These are phyloP conservation scores for Hygrocybe coccinea DNA, from an alignment of 768 basidiomycete species.

Conservation along the genomic window DNA sequence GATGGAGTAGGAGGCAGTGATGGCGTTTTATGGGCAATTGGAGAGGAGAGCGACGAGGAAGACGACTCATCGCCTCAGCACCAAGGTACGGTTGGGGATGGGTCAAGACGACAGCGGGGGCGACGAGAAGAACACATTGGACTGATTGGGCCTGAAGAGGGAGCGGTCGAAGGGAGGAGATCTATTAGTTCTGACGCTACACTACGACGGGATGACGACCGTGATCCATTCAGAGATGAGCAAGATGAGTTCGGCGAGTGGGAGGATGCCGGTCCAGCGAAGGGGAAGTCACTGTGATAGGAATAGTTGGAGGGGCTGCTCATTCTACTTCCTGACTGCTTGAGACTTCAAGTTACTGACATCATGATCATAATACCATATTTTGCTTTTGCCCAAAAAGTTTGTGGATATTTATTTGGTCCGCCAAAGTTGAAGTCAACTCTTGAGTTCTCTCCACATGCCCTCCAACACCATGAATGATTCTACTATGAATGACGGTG, in stretches of 20 bases:
- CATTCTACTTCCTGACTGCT: not conserved
- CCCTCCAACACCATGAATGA: conserved; percentile 7
- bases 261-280: not conserved
- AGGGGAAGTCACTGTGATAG: not conserved
- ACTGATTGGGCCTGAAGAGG: conserved; percentile 39
- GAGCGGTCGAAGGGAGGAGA: conserved; percentile 12
- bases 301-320: not conserved
- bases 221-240: conserved; percentile 11
- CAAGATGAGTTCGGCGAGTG: conserved; percentile 10
- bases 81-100: conserved; percentile 14
- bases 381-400: too few species aligned
- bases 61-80: conserved; percentile 45
- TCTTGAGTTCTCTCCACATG: conserved; percentile 1
- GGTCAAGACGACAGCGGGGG: conserved; percentile 10
- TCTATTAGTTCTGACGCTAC: conserved; percentile 8
- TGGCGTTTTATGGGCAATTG: conserved; percentile 64
- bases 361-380: not conserved
- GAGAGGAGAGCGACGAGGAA: conserved; percentile 68
- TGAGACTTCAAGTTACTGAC: too few species aligned
- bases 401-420: not conserved
- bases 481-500: conserved; percentile 21
- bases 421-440: not conserved
- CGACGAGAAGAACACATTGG: conserved; percentile 39
- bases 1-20: conserved; percentile 39
- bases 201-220: conserved; percentile 3